Evolutionary conservation across 176 grass and related monocot genomes (phyloP).

Genomic region (Saccharum officinarum): DNA sequence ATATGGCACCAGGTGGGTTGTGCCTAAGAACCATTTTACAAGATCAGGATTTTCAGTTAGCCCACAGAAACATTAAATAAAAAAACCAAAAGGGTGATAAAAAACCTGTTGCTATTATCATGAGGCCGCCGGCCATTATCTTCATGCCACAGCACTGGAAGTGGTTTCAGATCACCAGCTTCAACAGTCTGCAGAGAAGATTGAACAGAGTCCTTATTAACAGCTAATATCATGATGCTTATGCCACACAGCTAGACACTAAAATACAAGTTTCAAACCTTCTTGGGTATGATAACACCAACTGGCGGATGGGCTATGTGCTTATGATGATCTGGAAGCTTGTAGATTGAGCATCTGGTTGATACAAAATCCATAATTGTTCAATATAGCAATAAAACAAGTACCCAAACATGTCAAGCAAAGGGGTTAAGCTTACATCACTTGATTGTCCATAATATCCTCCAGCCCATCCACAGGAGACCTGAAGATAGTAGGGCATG

Average conservation of each 20-base stretch:
- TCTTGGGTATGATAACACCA: constrained; percentile 93
- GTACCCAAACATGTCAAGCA: constrained; percentile 22
- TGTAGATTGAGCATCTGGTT: constrained; percentile 85
- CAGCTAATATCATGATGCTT: not conserved
- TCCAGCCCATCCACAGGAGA: constrained; percentile 84
- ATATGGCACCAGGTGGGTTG: constrained; percentile 73
- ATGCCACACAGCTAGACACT: not conserved
- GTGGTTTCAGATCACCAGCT: constrained; percentile 86
- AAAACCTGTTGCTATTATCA: constrained; percentile 57
- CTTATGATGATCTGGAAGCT: constrained; percentile 89
- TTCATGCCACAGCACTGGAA: constrained; percentile 95
- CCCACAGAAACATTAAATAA: not conserved
- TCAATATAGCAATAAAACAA: constrained; percentile 15
- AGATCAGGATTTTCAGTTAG: constrained; percentile 1
- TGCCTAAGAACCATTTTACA: constrained; percentile 52
- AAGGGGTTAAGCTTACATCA: constrained; percentile 68
- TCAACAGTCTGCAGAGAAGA: constrained; percentile 61
- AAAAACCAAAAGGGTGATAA: not conserved
- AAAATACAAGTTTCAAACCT: constrained; percentile 51
- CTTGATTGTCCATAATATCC: constrained; percentile 98
- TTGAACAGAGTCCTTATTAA: constrained; percentile 32
- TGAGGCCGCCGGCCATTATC: constrained; percentile 72
- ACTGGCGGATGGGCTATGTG: constrained; percentile 73
- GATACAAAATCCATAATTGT: constrained; percentile 30
- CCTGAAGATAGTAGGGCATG: constrained; percentile 80